Conservation (phyloP, 495 filamentous ascomycete species). For the Xylaria flabelliformis region DNA sequence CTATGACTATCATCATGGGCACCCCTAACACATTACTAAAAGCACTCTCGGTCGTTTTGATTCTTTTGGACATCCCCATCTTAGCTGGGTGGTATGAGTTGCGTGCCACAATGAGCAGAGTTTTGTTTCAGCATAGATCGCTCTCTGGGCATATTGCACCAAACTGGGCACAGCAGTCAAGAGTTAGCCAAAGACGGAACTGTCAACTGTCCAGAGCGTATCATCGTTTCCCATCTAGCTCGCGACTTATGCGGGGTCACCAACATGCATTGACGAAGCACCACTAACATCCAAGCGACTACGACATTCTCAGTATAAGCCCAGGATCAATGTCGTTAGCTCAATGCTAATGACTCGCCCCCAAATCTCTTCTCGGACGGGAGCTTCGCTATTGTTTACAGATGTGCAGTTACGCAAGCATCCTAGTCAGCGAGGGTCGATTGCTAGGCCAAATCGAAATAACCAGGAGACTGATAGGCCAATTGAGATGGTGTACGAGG, state of each 20-base stretch:
- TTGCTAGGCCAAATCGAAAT: neutral
- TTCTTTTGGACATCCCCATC: conserved; percentile 7
- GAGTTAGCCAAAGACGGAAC: conserved; percentile 6
- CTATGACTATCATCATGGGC: neutral
- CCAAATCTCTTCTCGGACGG: too few species aligned
- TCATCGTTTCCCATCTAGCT: conserved; percentile 9
- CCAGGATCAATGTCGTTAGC: neutral
- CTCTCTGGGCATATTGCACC: neutral
- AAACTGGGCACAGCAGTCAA: neutral
- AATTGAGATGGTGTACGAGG: neutral
- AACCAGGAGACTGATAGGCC: neutral
- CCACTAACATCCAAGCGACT: conserved; percentile 3
- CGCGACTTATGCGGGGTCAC: conserved; percentile 19
- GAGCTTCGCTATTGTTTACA: too few species aligned
- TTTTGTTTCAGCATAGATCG: conserved; percentile 6
- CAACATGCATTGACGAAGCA: conserved; percentile 8
- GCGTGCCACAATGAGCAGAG: neutral
- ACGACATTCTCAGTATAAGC: neutral
- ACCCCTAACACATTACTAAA: conserved; percentile 11
- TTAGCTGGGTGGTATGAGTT: conserved; percentile 5
- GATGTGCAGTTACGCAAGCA: conserved; percentile 9
- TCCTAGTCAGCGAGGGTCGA: neutral
- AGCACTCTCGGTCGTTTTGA: neutral
- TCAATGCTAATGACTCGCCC: neutral
- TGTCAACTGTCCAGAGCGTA: neutral